Evolutionary conservation across 805 yeast genomes (phyloP).

Genomic region (Cyberlindnera mississippiensis): DNA sequence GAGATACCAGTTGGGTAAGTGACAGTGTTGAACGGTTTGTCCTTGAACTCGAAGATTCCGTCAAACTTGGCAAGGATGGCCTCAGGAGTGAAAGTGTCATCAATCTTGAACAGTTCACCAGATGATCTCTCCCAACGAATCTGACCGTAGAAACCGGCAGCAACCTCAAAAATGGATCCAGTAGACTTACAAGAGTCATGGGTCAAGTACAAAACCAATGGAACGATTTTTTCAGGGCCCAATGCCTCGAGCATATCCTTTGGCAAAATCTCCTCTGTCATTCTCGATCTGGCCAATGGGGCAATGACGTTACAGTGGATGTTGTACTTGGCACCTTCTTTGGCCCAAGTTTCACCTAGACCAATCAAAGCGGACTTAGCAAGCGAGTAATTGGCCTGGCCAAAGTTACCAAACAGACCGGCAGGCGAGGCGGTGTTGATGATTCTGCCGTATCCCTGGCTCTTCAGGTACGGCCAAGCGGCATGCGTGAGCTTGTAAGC

Average conservation of each 20-base stretch:
- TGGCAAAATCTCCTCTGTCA: constrained; percentile 90
- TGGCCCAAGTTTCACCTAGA: constrained; percentile 89
- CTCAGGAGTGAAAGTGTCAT: constrained; percentile 75
- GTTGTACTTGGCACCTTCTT: constrained; percentile 85
- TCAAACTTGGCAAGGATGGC: constrained; percentile 67
- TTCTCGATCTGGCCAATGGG: constrained; percentile 91
- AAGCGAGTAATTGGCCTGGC: constrained; percentile 93
- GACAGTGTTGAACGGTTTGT: constrained; percentile 47
- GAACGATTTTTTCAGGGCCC: constrained; percentile 88
- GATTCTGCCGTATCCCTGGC: constrained; percentile 85
- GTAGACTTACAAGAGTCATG: constrained; percentile 61
- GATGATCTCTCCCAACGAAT: constrained; percentile 93
- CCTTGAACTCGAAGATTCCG: constrained; percentile 60
- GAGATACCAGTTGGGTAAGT: constrained; percentile 71
- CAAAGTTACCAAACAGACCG: constrained; percentile 94
- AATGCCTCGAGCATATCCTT: constrained; percentile 76
- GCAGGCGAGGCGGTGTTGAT: constrained; percentile 97
- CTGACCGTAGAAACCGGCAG: constrained; percentile 90
- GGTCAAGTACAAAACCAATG: constrained; percentile 76
- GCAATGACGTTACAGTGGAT: constrained; percentile 85
- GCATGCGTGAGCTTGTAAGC: constrained; percentile 80
- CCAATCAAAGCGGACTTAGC: constrained; percentile 91
- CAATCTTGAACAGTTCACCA: constrained; percentile 82
- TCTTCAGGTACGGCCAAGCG: constrained; percentile 86
- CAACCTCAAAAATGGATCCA: constrained; percentile 84